These are phyloP conservation scores for Malbranchea cinnamomea DNA, from an alignment of 2,329 filamentous ascomycete genomes.

Conservation along the genomic window DNA sequence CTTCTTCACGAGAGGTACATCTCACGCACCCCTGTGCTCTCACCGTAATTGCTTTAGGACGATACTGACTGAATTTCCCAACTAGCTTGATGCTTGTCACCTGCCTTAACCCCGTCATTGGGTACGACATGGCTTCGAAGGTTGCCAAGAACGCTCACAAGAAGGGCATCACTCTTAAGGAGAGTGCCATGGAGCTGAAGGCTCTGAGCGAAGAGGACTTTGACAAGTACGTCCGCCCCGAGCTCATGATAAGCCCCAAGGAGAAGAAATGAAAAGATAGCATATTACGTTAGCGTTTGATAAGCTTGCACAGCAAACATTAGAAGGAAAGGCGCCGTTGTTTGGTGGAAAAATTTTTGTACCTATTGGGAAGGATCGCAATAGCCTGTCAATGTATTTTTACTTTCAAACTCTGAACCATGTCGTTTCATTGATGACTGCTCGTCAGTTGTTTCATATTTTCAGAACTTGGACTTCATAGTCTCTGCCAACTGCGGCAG, in stretches of 20 bases:
- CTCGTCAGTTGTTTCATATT: no score
- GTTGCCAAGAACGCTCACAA: conserved; percentile 98
- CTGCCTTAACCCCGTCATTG: conserved; percentile 92
- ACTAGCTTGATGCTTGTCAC: conserved; percentile 89
- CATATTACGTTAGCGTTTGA: background rate
- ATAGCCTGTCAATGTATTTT: no score
- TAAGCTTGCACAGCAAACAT: background rate
- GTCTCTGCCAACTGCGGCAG: no score
- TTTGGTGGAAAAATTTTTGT: no score
- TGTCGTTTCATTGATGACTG: no score
- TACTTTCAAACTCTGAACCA: background rate
- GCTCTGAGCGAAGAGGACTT: conserved; percentile 82
- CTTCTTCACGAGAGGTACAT: conserved; percentile 88
- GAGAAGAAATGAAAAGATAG: conserved; percentile 39
- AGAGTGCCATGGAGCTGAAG: conserved; percentile 85
- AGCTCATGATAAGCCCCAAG: conserved; percentile 85
- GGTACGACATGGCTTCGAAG: conserved; percentile 93
- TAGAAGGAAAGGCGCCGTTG: background rate
- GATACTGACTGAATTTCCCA: conserved; percentile 3
- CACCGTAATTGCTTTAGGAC: background rate
- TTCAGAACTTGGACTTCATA: conserved; percentile 1
- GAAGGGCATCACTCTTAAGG: conserved; percentile 87
- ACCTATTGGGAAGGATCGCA: no score
- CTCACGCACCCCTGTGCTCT: conserved; percentile 2
- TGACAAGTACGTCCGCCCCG: conserved; percentile 74